Evolutionary conservation across 2,329 filamentous ascomycete genomes (phyloP).

Genomic region (Fusarium tjaetaba): DNA sequence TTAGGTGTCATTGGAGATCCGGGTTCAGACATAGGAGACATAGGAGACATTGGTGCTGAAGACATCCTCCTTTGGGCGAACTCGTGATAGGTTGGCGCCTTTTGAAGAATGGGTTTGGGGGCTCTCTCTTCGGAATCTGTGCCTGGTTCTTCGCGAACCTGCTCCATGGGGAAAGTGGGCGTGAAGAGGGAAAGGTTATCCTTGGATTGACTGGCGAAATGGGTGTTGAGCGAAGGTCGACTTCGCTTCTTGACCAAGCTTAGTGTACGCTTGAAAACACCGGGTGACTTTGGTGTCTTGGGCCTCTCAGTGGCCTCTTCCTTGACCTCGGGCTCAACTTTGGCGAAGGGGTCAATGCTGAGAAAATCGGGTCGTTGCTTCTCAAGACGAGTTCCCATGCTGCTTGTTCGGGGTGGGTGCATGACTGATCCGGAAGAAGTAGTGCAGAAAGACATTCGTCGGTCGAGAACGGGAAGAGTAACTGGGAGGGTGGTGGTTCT

Average conservation of each 20-base stretch:
- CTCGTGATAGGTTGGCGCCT: conserved; percentile 58
- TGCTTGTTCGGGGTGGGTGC: conserved; percentile 57
- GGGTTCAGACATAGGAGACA: conserved; percentile 42
- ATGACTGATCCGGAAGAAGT: conserved; percentile 47
- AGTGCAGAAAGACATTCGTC: conserved; percentile 48
- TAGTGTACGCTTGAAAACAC: conserved; percentile 63
- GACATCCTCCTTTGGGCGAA: conserved; percentile 56
- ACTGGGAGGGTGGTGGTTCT: conserved; percentile 48
- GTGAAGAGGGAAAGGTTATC: conserved; percentile 46
- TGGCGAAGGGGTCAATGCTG: conserved; percentile 62
- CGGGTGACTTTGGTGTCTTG: conserved; percentile 54
- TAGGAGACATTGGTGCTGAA: conserved; percentile 42
- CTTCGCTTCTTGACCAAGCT: conserved; percentile 66
- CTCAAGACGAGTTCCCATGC: conserved; percentile 51
- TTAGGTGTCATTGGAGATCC: conserved; percentile 43
- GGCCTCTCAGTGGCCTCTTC: conserved; percentile 46
- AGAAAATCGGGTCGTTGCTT: conserved; percentile 60
- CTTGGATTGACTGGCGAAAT: conserved; percentile 48
- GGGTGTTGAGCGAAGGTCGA: conserved; percentile 56
- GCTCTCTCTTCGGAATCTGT: conserved; percentile 38
- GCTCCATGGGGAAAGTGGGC: conserved; percentile 47
- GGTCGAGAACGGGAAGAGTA: conserved; percentile 48
- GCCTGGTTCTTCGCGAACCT: conserved; percentile 47
- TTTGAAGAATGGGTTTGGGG: conserved; percentile 36
- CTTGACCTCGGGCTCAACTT: conserved; percentile 44